These are phyloP conservation scores for Mortierella sp. DNA, from an alignment of 371 early-diverging fungal genomes.

Conservation along the genomic window DNA sequence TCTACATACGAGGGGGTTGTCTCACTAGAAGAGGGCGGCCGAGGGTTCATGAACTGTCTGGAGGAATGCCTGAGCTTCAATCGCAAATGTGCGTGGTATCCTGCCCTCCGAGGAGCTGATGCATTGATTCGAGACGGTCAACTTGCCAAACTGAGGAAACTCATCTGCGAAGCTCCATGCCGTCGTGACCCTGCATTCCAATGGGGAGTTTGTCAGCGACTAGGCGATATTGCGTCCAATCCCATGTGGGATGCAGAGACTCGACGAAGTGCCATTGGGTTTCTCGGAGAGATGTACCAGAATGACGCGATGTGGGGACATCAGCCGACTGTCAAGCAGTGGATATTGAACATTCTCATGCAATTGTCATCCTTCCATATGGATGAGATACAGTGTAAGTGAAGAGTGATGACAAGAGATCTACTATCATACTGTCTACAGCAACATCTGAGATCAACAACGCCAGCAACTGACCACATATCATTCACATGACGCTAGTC, in stretches of 20 bases:
- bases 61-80: not conserved
- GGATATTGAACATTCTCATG: constrained; percentile 5
- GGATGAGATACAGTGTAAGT: not conserved
- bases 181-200: not conserved
- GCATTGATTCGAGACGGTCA: not conserved
- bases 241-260: not conserved
- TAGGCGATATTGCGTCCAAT: constrained; percentile 4
- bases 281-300: constrained; percentile 5
- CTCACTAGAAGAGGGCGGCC: not conserved
- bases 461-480: no score
- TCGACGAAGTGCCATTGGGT: constrained; percentile 4
- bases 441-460: no score
- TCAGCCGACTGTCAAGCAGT: not conserved
- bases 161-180: constrained; percentile 4
- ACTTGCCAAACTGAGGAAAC: not conserved
- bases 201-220: constrained; percentile 2
- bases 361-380: not conserved
- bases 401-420: not conserved
- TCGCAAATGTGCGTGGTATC: constrained; percentile 8
- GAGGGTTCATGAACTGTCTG: not conserved
- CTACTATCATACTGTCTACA: not conserved
- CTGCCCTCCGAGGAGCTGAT: constrained; percentile 8
- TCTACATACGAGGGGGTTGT: not conserved
- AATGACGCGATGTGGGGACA: constrained; percentile 8
- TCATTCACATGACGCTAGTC: no score